A percentile compares a stretch with the other conserved stretches of the same genome.
These are phyloP conservation scores for Trifolium dubium DNA, from an alignment of 306 rosid genomes.

Conservation along the genomic window DNA sequence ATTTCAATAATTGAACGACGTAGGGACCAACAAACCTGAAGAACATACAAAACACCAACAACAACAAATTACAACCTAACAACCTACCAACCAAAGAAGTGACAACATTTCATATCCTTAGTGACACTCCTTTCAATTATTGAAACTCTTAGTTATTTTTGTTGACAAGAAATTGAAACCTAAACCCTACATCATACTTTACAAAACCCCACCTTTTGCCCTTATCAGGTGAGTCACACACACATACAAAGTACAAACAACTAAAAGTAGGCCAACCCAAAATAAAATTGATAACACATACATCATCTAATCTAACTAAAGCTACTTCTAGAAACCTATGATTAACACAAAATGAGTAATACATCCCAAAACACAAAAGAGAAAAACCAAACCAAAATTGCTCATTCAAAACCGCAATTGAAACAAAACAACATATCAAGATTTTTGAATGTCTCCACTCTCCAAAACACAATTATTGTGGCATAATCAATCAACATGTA, in stretches of 20 bases:
- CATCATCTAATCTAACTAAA: neutral
- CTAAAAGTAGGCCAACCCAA: conserved; percentile 7
- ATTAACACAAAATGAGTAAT: neutral
- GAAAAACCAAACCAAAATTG: conserved; percentile 31
- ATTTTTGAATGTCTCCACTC: neutral
- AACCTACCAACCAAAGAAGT: conserved; percentile 43
- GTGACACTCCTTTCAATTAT: conserved; percentile 22
- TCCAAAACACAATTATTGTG: neutral
- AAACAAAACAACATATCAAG: neutral
- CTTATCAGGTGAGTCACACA: conserved; percentile 28
- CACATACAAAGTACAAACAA: conserved; percentile 13
- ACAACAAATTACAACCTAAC: conserved; percentile 40
- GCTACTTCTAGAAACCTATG: neutral
- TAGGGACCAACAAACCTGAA: conserved; percentile 34
- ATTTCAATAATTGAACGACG: conserved; percentile 33
- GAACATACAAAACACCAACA: conserved; percentile 32
- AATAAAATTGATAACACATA: conserved; percentile 7
- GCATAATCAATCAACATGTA: neutral
- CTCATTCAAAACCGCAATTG: conserved; percentile 7
- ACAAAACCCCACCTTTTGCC: conserved; percentile 28
- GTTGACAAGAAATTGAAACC: conserved; percentile 20
- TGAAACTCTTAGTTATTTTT: conserved; percentile 6
- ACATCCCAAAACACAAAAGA: neutral
- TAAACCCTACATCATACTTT: conserved; percentile 30
- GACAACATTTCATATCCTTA: conserved; percentile 32